Evolutionary conservation across 805 yeast genomes (phyloP), one percentile per base, ranked within the genome.

Genomic region (Trichomonascus vanleenenianus): DNA sequence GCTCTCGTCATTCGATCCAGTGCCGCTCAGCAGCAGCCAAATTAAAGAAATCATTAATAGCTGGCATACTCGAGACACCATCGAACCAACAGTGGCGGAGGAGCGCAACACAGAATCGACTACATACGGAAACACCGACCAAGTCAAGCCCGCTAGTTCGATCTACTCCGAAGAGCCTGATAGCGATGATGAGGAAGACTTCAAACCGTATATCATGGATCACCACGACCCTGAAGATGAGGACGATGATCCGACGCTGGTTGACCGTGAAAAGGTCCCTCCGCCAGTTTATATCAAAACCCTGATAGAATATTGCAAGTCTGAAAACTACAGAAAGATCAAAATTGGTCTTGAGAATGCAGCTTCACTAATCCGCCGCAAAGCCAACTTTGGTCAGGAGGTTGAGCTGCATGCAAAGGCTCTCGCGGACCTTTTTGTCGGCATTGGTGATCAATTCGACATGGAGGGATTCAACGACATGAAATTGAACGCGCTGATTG

Each of bases 271-370:
- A 2, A 64, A 59, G 3, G 66, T 76, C 0, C 57, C 71, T 0
- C 61, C 66, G 1, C 88, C 87, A 0, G 70, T 85, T 1, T 91
- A 86, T 55, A 63, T 91, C 34, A 81, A 83, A 51, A 95, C 87
- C 50, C 64, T 89, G 16, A 56, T 86, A 3, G 62, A 66, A 11
- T 83, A 81, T 53, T 66, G 83, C 14, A 63, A 68, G 0, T 56
- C 59, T 14, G 70, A 65, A 40, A 78, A 72, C 11, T 77, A 57
- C 53, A 80, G 69, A 51, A 76, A 67, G 67, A 77, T 55, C 50
- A 67, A 54, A 53, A 47, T 70, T 2, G 84, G 84, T 0, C 66
- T 79, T n/a, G 55, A 54, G 3, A 53, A 60, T 7, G 83, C 80
- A 0, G 75, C 85, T 0, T 71, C 75, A 10, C 68, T 91, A 36